These are phyloP conservation scores for Blastobotrys arbuscula DNA, from an alignment of 1,139 yeast species.

Conservation along the genomic window DNA sequence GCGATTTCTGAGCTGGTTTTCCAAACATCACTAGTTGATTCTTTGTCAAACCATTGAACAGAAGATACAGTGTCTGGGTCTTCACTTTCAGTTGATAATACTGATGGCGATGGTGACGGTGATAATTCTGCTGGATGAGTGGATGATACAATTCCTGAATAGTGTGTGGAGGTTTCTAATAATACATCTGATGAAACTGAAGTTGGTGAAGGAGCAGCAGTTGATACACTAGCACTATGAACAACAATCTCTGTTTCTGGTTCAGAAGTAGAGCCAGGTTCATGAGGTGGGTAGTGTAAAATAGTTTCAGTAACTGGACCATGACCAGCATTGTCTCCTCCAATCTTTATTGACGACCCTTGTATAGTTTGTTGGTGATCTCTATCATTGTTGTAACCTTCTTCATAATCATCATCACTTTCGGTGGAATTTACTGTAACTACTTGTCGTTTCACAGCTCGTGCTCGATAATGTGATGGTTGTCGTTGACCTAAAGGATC, in stretches of 20 bases:
- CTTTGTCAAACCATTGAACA: too few species aligned
- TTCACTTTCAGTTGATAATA: too few species aligned
- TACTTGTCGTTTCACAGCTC: slow-evolving; percentile 17
- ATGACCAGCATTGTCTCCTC: not conserved
- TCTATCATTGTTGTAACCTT: not conserved
- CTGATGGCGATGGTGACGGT: too few species aligned
- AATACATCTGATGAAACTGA: not conserved
- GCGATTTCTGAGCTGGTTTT: not conserved
- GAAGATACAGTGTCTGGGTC: too few species aligned
- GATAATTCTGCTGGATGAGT: not conserved
- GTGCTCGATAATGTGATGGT: slow-evolving; percentile 17
- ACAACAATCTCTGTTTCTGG: not conserved
- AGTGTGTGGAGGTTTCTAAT: not conserved
- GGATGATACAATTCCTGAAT: not conserved
- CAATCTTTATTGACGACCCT: slow-evolving; percentile 1
- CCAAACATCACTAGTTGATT: too few species aligned
- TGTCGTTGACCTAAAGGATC: slow-evolving; percentile 5
- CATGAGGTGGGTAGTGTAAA: slow-evolving; percentile 1
- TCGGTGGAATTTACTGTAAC: slow-evolving; percentile 13
- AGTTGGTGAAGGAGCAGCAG: not conserved
- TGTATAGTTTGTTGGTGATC: not conserved
- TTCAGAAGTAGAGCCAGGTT: not conserved
- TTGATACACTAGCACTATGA: not conserved
- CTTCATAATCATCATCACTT: not conserved
- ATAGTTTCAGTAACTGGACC: slow-evolving; percentile 8